Conservation (phyloP, 352 stramenopile genomes). For the Globisporangium paroecandrum region DNA sequence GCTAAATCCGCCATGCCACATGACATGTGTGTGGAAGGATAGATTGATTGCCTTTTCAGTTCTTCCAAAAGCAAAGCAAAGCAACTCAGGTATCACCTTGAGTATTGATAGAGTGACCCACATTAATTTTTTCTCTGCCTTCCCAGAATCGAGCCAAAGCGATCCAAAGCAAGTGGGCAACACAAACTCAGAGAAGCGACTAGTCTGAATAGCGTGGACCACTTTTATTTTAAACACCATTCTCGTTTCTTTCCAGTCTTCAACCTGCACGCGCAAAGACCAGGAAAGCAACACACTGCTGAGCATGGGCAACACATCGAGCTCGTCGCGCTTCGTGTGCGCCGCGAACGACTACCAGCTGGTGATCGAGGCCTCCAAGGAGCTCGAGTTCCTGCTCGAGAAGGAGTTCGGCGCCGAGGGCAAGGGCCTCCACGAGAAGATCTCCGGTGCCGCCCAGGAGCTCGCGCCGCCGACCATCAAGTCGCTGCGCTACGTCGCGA, state of each 20-base stretch:
- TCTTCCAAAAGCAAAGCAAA: not conserved
- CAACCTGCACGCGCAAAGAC: not conserved
- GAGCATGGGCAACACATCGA: constrained; percentile 4
- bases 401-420: constrained; percentile 61
- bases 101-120: not conserved
- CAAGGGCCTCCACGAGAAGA: constrained; percentile 71
- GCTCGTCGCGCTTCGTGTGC: constrained; percentile 24
- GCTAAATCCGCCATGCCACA: not conserved
- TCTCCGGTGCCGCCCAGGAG: constrained; percentile 39
- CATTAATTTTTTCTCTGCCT: not conserved
- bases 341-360: constrained; percentile 79
- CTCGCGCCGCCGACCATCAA: constrained; percentile 51
- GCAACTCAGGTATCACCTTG: not conserved
- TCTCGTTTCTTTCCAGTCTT: not conserved
- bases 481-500: constrained; percentile 78
- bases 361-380: constrained; percentile 78
- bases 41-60: not conserved
- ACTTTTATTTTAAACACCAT: not conserved
- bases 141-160: not conserved
- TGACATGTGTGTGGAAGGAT: not conserved
- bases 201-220: not conserved
- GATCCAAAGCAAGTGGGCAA: not conserved
- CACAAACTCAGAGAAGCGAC: not conserved
- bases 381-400: constrained; percentile 70
- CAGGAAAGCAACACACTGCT: too few species aligned